phyloP scores from a whole-genome alignment of 345 rosid species.

The Bruguiera sexangula region DNA sequence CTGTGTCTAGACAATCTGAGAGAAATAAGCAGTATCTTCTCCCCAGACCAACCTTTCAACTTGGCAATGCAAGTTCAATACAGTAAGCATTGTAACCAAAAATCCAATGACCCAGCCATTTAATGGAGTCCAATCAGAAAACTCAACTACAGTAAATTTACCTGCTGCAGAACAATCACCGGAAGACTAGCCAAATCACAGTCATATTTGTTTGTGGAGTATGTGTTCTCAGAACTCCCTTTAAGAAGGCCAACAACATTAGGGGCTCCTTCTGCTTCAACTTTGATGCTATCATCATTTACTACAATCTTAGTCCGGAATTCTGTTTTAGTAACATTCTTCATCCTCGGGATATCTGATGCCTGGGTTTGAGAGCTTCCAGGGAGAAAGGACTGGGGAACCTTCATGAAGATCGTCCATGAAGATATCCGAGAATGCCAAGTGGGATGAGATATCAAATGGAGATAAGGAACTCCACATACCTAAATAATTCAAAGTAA shows the following conservation, averaged over 20 bases:
- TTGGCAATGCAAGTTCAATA: too few species aligned
- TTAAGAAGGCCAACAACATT: constrained; percentile 69
- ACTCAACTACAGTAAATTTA: constrained; percentile 17
- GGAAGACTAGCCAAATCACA: constrained; percentile 76
- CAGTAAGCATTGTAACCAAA: too few species aligned
- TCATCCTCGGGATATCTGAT: constrained; percentile 38
- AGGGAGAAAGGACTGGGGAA: constrained; percentile 70
- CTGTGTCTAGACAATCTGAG: too few species aligned
- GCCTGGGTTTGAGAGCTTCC: constrained; percentile 36
- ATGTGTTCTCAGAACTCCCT: constrained; percentile 58
- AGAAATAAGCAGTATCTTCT: too few species aligned
- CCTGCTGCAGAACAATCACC: constrained; percentile 86
- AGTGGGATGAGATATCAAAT: constrained; percentile 80
- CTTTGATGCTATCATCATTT: constrained; percentile 60
- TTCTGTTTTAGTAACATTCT: constrained; percentile 52
- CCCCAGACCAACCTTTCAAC: too few species aligned
- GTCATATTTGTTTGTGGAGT: constrained; percentile 69
- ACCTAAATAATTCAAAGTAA: constrained; percentile 40
- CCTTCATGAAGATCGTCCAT: constrained; percentile 77
- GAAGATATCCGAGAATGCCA: constrained; percentile 94
- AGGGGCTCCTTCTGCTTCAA: constrained; percentile 93
- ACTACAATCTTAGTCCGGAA: constrained; percentile 80
- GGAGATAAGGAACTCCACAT: constrained; percentile 77
- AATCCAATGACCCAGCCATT: too few species aligned
- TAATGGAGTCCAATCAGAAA: not conserved